These are phyloP conservation scores for Hyaloperonospora brassicae DNA, from an alignment of 352 stramenopile species.

Conservation along the genomic window DNA sequence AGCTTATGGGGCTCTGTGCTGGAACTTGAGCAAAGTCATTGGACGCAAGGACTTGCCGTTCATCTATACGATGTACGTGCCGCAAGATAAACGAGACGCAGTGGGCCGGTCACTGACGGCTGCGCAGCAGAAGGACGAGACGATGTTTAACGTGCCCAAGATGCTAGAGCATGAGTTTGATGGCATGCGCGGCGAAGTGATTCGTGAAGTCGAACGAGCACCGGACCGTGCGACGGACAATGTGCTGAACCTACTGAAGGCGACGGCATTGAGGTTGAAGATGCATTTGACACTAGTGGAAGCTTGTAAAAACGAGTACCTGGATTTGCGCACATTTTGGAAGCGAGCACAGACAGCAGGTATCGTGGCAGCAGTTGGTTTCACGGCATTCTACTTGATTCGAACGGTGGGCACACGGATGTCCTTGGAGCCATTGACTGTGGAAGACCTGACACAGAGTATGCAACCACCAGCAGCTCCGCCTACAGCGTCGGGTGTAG, in stretches of 20 bases:
- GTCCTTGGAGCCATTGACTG: constrained; percentile 24
- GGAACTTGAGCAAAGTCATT: constrained; percentile 86
- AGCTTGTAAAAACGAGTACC: constrained; percentile 69
- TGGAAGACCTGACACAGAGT: constrained; percentile 15
- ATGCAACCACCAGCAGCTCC: constrained; percentile 8
- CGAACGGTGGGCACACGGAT: constrained; percentile 43
- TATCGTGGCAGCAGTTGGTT: constrained; percentile 47
- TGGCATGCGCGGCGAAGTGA: constrained; percentile 72
- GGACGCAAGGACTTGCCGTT: constrained; percentile 81
- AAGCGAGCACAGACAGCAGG: constrained; percentile 62
- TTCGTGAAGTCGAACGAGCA: constrained; percentile 72
- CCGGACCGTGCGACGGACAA: constrained; percentile 81
- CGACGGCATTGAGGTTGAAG: constrained; percentile 69
- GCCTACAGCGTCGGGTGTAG: constrained; percentile 2
- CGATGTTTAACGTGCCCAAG: constrained; percentile 36
- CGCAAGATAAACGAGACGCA: constrained; percentile 39
- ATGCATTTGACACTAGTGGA: constrained; percentile 80
- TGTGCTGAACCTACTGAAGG: constrained; percentile 71
- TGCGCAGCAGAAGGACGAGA: constrained; percentile 12
- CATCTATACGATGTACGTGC: constrained; percentile 88
- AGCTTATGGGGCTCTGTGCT: constrained; percentile 79
- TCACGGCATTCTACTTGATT: constrained; percentile 68
- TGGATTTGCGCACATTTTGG: constrained; percentile 64
- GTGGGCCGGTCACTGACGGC: constrained; percentile 8
- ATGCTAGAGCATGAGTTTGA: constrained; percentile 85